Evolutionary conservation across 768 basidiomycete genomes (phyloP), one percentile per base, ranked within the genome.

Genomic region (Lepiota brunneoincarnata): DNA sequence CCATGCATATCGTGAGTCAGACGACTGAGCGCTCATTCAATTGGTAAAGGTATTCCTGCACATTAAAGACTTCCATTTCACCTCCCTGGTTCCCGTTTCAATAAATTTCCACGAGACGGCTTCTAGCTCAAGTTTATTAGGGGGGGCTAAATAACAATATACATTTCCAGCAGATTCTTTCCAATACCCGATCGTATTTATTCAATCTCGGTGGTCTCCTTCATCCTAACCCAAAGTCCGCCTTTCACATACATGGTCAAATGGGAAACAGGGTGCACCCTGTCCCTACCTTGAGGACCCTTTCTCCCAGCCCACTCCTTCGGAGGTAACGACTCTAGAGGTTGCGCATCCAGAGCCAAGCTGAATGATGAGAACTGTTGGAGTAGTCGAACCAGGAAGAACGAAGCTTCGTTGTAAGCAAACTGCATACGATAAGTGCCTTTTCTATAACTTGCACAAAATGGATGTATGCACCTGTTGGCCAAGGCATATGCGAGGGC

Each of bases 401-500:
- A 80, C 7, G 79, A 79, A 7, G 75, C 69, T 63, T 79, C 77
- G 60, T 81, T 76, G 63, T 81, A 81, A n/a, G 80, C 78, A 62
- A 81, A 80, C 72, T 81, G 42, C 1, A 9, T 28, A 43, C 6
- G 34, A 45, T 36, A 18, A 49, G 26, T 14, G 50, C 47, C 6
- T n/a, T 42, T n/a, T 59, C 59, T 38, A 40, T 9, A 48, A 49
- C 14, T 21, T 21, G 39, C 58, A 56, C 6, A 60, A 51, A 24
- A 38, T 53, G 31, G 60, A 38, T 47, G 2, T 4, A 38, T 56
- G 6, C 26, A 66, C 68, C 62, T 71, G 68, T 54, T 71, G 68
- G 7, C 68, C 85, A 7, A 84, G 72, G 51, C 85, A 86, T 56
- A 84, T 82, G 9, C 86, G 72, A 4, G 84, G 86, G 1, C 83